phyloP scores from a whole-genome alignment of 768 basidiomycete genomes.

The Pholiota molesta region DNA sequence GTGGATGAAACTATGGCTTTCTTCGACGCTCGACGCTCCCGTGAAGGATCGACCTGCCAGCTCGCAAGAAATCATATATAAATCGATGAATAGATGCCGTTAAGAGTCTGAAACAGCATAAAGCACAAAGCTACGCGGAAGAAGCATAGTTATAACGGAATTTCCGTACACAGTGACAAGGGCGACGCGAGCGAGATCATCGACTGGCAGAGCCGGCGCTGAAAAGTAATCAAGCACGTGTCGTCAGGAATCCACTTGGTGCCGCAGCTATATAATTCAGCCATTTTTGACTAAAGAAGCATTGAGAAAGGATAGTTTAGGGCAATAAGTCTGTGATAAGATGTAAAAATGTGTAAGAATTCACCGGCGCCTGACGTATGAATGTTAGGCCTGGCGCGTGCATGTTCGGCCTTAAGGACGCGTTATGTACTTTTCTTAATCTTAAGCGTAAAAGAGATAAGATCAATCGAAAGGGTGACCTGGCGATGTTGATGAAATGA shows the following conservation, averaged over 20 bases:
- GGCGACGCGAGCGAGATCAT: neutral
- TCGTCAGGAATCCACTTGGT: neutral
- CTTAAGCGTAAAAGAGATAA: slow-evolving; percentile 1
- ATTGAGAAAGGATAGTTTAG: neutral
- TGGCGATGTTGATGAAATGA: neutral
- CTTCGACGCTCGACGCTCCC: too few species aligned
- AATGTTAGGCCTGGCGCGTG: neutral
- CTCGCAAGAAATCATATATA: too few species aligned
- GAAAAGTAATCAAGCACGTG: neutral
- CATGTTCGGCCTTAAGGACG: neutral
- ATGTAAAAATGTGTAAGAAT: neutral
- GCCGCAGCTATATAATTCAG: neutral
- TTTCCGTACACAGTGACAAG: neutral
- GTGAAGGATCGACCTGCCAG: too few species aligned
- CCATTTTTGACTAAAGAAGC: neutral
- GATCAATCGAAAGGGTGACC: neutral
- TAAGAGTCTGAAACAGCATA: neutral
- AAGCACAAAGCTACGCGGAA: neutral
- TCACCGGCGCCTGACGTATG: neutral
- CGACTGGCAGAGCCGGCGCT: neutral
- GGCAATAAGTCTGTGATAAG: neutral
- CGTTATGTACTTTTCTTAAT: neutral
- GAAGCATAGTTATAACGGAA: neutral
- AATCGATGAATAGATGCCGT: neutral
- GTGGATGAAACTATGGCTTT: neutral